Evolutionary conservation across 2,329 filamentous ascomycete genomes (phyloP).

Genomic region (Colletotrichum navitas): DNA sequence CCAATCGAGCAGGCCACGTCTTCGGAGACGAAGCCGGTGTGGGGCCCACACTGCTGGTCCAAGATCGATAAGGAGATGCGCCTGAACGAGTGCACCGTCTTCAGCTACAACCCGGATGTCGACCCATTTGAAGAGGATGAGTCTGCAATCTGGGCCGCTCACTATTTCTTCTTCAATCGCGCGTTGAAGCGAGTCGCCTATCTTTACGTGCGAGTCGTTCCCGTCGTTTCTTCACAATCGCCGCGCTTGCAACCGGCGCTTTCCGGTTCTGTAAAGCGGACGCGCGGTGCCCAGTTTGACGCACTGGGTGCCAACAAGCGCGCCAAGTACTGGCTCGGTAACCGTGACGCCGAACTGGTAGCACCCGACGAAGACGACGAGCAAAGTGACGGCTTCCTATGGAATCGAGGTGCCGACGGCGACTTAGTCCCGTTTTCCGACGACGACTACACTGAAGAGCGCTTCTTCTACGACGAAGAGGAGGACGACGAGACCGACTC

Average conservation of each 20-base stretch:
- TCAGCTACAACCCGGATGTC: conserved; percentile 89
- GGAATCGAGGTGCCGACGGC: conserved; percentile 70
- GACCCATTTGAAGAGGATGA: conserved; percentile 94
- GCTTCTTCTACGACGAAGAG: conserved; percentile 59
- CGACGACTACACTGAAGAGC: conserved; percentile 62
- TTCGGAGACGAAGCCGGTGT: conserved; percentile 66
- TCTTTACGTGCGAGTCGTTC: conserved; percentile 90
- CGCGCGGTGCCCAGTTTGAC: conserved; percentile 48
- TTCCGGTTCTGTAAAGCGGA: conserved; percentile 43
- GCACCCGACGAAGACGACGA: conserved; percentile 62
- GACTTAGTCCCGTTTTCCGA: conserved; percentile 67
- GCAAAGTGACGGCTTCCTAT: conserved; percentile 65
- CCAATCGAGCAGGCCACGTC: conserved; percentile 57
- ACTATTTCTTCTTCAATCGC: conserved; percentile 99
- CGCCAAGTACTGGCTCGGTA: conserved; percentile 89
- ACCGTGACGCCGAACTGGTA: conserved; percentile 66
- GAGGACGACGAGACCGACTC: conserved; percentile 58
- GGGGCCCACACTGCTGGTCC: conserved; percentile 93
- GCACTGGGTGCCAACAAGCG: conserved; percentile 77
- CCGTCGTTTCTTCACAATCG: conserved; percentile 73
- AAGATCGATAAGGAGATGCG: conserved; percentile 95
- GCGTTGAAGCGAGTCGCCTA: conserved; percentile 92
- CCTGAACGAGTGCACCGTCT: conserved; percentile 88
- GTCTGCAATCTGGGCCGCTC: conserved; percentile 92
- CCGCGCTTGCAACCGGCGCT: conserved; percentile 47